Base-by-base conservation (phyloP, 148 eudicot species). In the Rhododendron molle region DNA sequence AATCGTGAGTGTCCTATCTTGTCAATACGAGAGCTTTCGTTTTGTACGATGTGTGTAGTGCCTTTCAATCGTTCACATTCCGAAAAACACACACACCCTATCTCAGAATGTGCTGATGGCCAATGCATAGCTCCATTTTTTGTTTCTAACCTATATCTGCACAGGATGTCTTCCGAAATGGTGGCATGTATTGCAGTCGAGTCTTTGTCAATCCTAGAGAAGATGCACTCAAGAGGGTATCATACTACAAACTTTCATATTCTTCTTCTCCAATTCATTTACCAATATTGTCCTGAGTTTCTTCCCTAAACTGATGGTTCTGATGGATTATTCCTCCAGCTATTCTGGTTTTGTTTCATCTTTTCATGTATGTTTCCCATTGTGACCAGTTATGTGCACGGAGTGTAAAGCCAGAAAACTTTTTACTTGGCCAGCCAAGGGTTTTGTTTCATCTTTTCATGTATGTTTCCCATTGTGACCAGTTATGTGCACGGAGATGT, bases 401-500 rank as follows among this genome's bases (percentile, higher is more conserved):
- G 98, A 83, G 98, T 88, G 93, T 95, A 86, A 95, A 95, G 89
- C 97, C 98, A 46, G 98, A 95, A 50, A 95, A 95, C 89, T 95
- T 95, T 90, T 82, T 95, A 87, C 97, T 95, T 84, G 98, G 98
- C 58, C 96, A 95, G 85, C 96, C 98, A 58, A 86, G 90, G 47
- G 30, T 81, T 36, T 81, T 52, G 60, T 26, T 30, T 50, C 58
- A 34, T 30, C 82, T 50, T 16, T 85, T 36, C 43, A 7, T 62
- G n/a, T 26, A 52, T 82, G 16, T 74, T 38, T 83, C 65, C 78
- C 80, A 43, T 74, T 73, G n/a, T 84, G 58, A 77, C 81, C 86
- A 95, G 98, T 76, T 95, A 94, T 89, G 97, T 95, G 84, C 97
- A 95, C 85, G 98, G 98, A 83, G 98, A 95, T 88, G 93, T 95